phyloP scores from a whole-genome alignment of 2,329 filamentous ascomycete species.

The Stachybotrys chartarum region DNA sequence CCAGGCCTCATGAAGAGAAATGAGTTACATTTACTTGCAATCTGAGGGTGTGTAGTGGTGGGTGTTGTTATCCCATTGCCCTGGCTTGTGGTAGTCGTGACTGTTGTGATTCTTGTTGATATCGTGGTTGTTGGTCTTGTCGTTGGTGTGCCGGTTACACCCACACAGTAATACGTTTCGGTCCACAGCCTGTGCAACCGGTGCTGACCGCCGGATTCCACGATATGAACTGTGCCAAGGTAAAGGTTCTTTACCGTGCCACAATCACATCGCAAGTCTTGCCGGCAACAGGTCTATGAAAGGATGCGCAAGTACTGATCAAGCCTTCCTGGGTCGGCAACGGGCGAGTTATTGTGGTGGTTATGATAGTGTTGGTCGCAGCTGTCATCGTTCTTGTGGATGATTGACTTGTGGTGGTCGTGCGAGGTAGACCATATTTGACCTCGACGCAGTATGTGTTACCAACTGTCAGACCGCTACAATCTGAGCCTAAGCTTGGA shows the following conservation, averaged over 20 bases:
- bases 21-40: slow-evolving; percentile 8
- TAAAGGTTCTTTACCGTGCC: neutral
- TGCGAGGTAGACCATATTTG: no score
- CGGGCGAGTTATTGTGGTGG: no score
- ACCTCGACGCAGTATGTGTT: neutral
- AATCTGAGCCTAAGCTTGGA: neutral
- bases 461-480: neutral
- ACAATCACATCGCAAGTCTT: slow-evolving; percentile 5
- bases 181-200: slow-evolving; percentile 1
- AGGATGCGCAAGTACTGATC: neutral
- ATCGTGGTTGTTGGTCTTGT: no score
- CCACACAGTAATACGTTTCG: slow-evolving; percentile 1
- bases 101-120: no score
- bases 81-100: neutral
- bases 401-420: neutral
- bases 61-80: slow-evolving; percentile 4
- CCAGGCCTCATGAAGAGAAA: slow-evolving; percentile 4
- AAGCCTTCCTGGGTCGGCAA: slow-evolving; percentile 3
- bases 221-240: slow-evolving; percentile 4
- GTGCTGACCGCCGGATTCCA: slow-evolving; percentile 4
- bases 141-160: neutral
- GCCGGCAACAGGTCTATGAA: slow-evolving; percentile 7
- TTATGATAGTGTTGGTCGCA: no score
- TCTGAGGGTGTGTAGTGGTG: slow-evolving; percentile 4
- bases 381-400: no score